A percentile compares a stretch with the other conserved stretches of the same genome.
Conservation (phyloP, 2,329 filamentous ascomycete species). For the Apiospora rasikravindrae region DNA sequence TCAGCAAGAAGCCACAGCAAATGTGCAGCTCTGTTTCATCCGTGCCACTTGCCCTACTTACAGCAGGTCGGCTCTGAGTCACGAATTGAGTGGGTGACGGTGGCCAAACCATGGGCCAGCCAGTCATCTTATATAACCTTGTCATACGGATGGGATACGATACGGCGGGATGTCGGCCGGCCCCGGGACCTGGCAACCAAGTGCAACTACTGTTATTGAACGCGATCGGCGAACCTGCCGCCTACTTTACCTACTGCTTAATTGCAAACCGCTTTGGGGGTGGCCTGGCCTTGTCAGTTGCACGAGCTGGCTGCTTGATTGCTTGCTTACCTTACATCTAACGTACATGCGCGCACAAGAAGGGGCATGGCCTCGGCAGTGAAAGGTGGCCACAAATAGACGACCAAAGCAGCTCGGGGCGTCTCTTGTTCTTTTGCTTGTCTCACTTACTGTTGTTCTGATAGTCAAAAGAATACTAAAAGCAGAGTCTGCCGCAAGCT, state of each 20-base stretch:
- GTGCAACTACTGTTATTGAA: background rate
- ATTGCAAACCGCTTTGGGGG: background rate
- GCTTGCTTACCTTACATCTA: background rate
- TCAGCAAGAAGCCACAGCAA: background rate
- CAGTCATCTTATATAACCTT: conserved; percentile 14
- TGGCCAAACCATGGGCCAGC: background rate
- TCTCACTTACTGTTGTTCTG: background rate
- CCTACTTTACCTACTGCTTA: background rate
- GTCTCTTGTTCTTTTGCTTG: background rate
- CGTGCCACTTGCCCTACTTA: background rate
- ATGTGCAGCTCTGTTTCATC: background rate
- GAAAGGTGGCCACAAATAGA: conserved; percentile 1
- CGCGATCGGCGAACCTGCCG: background rate
- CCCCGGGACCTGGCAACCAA: background rate
- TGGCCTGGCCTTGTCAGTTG: background rate
- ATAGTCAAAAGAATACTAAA: background rate
- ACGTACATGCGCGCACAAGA: background rate
- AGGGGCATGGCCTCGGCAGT: background rate
- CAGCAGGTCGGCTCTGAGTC: background rate
- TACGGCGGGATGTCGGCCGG: conserved; percentile 4
- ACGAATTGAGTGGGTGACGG: background rate
- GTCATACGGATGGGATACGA: background rate
- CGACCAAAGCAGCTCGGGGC: background rate
- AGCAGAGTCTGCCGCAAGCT: background rate
- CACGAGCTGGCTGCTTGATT: background rate